Base-by-base conservation (phyloP, 129 eudicot genomes). In the Scalesia atractyloides region DNA sequence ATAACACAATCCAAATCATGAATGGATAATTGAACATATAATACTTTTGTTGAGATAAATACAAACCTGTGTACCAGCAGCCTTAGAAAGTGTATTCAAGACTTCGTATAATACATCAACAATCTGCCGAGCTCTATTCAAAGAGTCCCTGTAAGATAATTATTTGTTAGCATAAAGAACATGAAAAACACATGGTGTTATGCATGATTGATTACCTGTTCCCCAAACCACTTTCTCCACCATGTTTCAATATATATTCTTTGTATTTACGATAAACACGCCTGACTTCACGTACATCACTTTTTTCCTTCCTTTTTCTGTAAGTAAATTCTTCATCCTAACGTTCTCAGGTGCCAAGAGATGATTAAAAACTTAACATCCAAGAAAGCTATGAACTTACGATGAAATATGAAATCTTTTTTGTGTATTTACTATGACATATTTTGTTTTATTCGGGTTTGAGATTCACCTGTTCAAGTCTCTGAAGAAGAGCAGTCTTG, bases 401-500 rank as follows among this genome's bases (percentile, higher is more conserved):
- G n/a, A 43, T 59, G 30, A 44, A 60, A 26, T 43, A 13, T 33
- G 30, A 8, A 17, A 30, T 22, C 2, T 34, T 57, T 57, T 74
- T 41, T 20, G 20, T 53, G 36, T 37, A 16, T 59, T 39, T 61
- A 26, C 64, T 44, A 7, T 63, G 15, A 20, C 34, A 30, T 30
- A 30, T 30, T 30, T 30, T 30, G 34, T 30, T 30, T 30, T 30
- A 30, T 19, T 58, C 8, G 54, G 66, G 30, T 60, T 57, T 15
- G 8, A 30, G 11, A 37, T 43, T 53, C 81, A 95, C 99, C 96
- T 80, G 93, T 70, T 90, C 95, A 26, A 95, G 99, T 24, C 96
- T 83, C 71, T 91, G 99, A 82, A 95, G 99, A 58, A 95, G 89
- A 51, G 96, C 82, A 73, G 99, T 95, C 83, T 95, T 95, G 70